Evolutionary conservation across 2,329 filamentous ascomycete genomes (phyloP).

Genomic region (Paradendryphiella salina): DNA sequence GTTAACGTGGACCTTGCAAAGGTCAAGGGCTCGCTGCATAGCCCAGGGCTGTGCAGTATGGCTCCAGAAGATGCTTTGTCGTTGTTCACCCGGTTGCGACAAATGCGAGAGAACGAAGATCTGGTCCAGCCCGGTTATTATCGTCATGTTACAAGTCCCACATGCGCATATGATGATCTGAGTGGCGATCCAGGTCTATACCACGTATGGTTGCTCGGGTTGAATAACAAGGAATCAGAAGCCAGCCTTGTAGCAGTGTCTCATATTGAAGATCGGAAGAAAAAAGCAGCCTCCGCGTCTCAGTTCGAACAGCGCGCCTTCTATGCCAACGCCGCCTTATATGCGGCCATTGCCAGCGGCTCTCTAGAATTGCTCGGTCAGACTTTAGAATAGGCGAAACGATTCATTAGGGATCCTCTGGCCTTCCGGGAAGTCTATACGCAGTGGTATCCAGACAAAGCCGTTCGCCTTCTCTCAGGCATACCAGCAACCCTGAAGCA

Average conservation of each 20-base stretch:
- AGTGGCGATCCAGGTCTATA: conserved; percentile 24
- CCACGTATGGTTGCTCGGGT: conserved; percentile 17
- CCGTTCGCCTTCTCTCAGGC: conserved; percentile 5
- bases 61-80: conserved; percentile 19
- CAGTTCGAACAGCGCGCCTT: conserved; percentile 36
- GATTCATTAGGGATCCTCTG: conserved; percentile 45
- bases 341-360: conserved; percentile 40
- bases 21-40: conserved; percentile 3
- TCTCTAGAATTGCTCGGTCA: conserved; percentile 37
- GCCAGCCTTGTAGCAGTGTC: conserved; percentile 15
- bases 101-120: conserved; percentile 20
- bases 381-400: conserved; percentile 42
- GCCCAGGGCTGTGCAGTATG: conserved; percentile 15
- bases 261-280: conserved; percentile 25
- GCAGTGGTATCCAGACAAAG: not conserved
- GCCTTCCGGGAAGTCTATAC: conserved; percentile 6
- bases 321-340: conserved; percentile 33
- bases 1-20: conserved; percentile 19
- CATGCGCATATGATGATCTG: not conserved
- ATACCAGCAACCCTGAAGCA: conserved; percentile 1
- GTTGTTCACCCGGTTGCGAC: conserved; percentile 27
- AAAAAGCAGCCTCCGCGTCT: conserved; percentile 24
- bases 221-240: conserved; percentile 12
- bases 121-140: conserved; percentile 8
- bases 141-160: too few relatives aligned